These are phyloP conservation scores for Cairneyella variabilis DNA, from an alignment of 495 filamentous ascomycete genomes.

Conservation along the genomic window DNA sequence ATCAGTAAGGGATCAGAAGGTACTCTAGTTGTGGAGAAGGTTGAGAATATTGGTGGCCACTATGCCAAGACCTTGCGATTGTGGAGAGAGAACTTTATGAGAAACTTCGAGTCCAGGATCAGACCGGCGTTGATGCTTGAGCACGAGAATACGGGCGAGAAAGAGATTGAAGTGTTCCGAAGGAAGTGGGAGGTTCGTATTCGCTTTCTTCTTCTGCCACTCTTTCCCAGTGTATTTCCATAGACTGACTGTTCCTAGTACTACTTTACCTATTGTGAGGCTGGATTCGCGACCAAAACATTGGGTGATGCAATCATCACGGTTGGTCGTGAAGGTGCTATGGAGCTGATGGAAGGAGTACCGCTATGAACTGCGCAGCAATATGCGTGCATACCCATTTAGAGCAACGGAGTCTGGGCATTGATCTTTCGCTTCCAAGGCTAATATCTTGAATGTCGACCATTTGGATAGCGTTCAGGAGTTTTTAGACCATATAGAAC, in stretches of 20 bases:
- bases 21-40: slow-evolving; percentile 54
- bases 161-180: slow-evolving; percentile 59
- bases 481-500: too few species aligned
- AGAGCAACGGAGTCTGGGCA: slow-evolving; percentile 5
- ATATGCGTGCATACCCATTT: not conserved
- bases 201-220: too few species aligned
- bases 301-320: slow-evolving; percentile 67
- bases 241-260: slow-evolving; percentile 40
- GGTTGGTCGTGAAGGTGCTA: slow-evolving; percentile 60
- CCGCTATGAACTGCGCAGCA: slow-evolving; percentile 40
- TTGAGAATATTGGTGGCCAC: slow-evolving; percentile 67
- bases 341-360: slow-evolving; percentile 64
- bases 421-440: too few species aligned
- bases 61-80: slow-evolving; percentile 65
- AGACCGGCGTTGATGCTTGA: slow-evolving; percentile 47
- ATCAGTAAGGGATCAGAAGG: slow-evolving; percentile 54
- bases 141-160: slow-evolving; percentile 50
- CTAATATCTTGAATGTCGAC: too few species aligned
- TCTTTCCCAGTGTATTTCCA: too few species aligned
- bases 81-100: slow-evolving; percentile 61
- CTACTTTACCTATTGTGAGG: slow-evolving; percentile 72
- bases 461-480: too few species aligned
- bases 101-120: slow-evolving; percentile 55
- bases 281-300: slow-evolving; percentile 65
- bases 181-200: slow-evolving; percentile 61